These are phyloP conservation scores for Diplosphaera chodatii DNA, from an alignment of 139 green algal species.

Conservation along the genomic window DNA sequence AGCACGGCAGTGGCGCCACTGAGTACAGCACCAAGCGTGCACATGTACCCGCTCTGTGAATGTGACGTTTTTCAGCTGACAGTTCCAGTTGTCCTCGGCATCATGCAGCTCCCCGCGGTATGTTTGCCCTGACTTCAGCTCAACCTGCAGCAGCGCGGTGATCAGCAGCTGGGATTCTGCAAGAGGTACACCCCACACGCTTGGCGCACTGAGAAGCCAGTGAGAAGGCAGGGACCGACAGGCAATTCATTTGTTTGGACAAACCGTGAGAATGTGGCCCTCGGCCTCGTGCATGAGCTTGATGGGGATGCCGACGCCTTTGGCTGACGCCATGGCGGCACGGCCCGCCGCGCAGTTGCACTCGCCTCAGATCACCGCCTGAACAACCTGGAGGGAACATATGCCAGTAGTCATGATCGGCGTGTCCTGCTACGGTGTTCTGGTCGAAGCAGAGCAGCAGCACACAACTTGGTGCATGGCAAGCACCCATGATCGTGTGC, in stretches of 20 bases:
- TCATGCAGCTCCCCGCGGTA: conserved; percentile 90
- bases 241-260: background rate
- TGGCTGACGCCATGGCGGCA: conserved; percentile 35
- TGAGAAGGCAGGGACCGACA: too few relatives aligned
- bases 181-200: background rate
- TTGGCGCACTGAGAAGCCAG: too few relatives aligned
- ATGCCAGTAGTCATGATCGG: too few relatives aligned
- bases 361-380: background rate
- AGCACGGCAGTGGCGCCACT: too few relatives aligned
- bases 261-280: conserved; percentile 87
- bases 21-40: too few relatives aligned
- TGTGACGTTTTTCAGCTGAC: conserved; percentile 89
- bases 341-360: too few relatives aligned
- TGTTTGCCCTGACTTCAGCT: conserved; percentile 94
- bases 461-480: too few relatives aligned
- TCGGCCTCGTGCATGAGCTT: conserved; percentile 98
- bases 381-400: too few relatives aligned
- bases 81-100: conserved; percentile 99
- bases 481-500: too few relatives aligned
- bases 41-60: conserved; percentile 60
- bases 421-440: too few relatives aligned
- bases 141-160: too few relatives aligned
- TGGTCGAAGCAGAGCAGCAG: too few relatives aligned
- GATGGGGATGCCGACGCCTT: conserved; percentile 74
- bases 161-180: conserved; percentile 23